Conservation (phyloP, 2,329 filamentous ascomycete genomes). For the Pestalotiopsis fici region DNA sequence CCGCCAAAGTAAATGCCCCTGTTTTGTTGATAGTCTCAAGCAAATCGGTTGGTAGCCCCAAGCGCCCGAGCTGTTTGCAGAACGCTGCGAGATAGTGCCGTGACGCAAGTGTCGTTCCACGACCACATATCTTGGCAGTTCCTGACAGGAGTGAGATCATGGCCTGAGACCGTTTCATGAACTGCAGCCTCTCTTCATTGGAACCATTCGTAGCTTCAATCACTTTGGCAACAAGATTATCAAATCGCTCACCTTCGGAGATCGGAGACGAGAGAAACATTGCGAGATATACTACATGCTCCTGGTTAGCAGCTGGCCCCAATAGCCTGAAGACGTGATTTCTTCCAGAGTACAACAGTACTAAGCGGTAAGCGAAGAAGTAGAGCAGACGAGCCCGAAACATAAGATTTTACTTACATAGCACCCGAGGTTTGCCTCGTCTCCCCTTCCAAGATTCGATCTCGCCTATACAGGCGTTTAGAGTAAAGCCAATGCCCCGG, state of each 20-base stretch:
- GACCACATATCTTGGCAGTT: slow-evolving; percentile 27
- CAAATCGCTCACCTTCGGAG: neutral
- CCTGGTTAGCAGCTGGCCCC: neutral
- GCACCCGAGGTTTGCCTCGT: neutral
- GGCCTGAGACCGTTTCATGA: slow-evolving; percentile 12
- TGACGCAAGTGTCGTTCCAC: slow-evolving; percentile 25
- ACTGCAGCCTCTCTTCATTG: neutral
- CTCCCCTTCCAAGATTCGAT: slow-evolving; percentile 6
- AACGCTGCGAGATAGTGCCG: slow-evolving; percentile 31
- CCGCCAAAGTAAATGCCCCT: slow-evolving; percentile 52
- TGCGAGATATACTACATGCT: slow-evolving; percentile 4
- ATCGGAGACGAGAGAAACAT: slow-evolving; percentile 9
- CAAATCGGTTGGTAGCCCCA: slow-evolving; percentile 33
- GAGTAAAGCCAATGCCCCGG: slow-evolving; percentile 16
- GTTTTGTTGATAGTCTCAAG: slow-evolving; percentile 42
- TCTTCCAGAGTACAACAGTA: neutral
- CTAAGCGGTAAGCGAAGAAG: neutral
- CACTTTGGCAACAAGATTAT: neutral
- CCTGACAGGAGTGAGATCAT: slow-evolving; percentile 28
- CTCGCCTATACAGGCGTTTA: slow-evolving; percentile 7
- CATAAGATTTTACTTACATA: neutral
- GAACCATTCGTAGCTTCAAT: neutral
- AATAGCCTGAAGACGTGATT: neutral
- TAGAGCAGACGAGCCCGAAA: neutral
- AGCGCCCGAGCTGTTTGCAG: slow-evolving; percentile 37